Evolutionary conservation across 768 basidiomycete genomes (phyloP).

Genomic region (Pisolithus tinctorius): DNA sequence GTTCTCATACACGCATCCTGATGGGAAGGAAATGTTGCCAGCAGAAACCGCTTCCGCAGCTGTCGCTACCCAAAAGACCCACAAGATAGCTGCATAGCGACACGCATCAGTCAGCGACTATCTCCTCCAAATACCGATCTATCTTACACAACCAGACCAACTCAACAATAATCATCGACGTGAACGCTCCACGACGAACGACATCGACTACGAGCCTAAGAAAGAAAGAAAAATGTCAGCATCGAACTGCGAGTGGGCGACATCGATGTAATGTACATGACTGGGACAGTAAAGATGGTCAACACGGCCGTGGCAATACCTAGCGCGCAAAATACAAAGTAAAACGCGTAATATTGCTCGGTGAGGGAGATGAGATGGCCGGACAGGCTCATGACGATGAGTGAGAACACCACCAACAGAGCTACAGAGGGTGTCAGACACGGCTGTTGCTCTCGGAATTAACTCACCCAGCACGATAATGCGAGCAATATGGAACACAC

Average conservation of each 20-base stretch:
- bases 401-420: slow-evolving; percentile 15
- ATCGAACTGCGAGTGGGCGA: background rate
- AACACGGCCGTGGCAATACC: slow-evolving; percentile 22
- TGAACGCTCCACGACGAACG: slow-evolving; percentile 29
- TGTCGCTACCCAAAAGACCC: slow-evolving; percentile 34
- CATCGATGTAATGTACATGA: slow-evolving; percentile 15
- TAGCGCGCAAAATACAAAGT: slow-evolving; percentile 20
- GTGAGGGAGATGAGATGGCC: slow-evolving; percentile 22
- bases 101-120: background rate
- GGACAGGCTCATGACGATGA: slow-evolving; percentile 26
- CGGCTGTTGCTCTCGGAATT: slow-evolving; percentile 1
- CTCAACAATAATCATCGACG: slow-evolving; percentile 34
- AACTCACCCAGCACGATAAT: slow-evolving; percentile 17
- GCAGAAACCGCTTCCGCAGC: slow-evolving; percentile 22
- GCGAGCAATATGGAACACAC: slow-evolving; percentile 9
- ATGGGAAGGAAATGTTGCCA: slow-evolving; percentile 2
- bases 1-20: slow-evolving; percentile 6
- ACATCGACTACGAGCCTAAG: slow-evolving; percentile 32
- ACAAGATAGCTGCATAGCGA: slow-evolving; percentile 22
- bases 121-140: background rate
- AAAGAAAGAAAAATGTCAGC: background rate
- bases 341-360: slow-evolving; percentile 1
- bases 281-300: slow-evolving; percentile 23
- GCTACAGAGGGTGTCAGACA: slow-evolving; percentile 5
- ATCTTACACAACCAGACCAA: slow-evolving; percentile 31